phyloP scores from a whole-genome alignment of 345 rosid species.

The Heritiera fomes region DNA sequence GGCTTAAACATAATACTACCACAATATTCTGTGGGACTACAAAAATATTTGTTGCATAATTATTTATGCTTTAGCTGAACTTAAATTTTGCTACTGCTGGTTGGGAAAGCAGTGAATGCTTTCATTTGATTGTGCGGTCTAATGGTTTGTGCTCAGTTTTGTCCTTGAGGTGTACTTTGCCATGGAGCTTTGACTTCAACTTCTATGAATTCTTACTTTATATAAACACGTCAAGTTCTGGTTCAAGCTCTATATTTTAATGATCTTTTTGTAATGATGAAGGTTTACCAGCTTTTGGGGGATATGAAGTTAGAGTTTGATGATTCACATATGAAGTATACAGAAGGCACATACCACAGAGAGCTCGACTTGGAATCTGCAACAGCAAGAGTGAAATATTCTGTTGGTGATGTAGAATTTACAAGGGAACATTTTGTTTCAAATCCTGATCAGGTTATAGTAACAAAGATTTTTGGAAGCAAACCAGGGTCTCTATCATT shows the following conservation, averaged over 20 bases:
- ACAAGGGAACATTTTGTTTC: slow-evolving; percentile 80
- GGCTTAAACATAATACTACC: not conserved
- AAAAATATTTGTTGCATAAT: not conserved
- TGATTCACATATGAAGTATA: slow-evolving; percentile 65
- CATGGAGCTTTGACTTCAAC: slow-evolving; percentile 1
- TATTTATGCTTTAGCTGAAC: not conserved
- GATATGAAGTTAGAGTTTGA: slow-evolving; percentile 78
- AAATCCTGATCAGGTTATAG: slow-evolving; percentile 69
- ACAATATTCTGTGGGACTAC: not conserved
- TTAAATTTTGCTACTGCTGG: not conserved
- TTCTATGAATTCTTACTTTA: not conserved
- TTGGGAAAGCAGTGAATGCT: not conserved
- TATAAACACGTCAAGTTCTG: not conserved
- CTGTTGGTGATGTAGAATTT: slow-evolving; percentile 60
- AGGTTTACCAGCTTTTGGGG: slow-evolving; percentile 88
- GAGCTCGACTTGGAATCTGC: slow-evolving; percentile 92
- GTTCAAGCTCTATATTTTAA: slow-evolving; percentile 31
- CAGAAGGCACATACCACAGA: slow-evolving; percentile 58
- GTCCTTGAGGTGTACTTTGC: not conserved
- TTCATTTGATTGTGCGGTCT: not conserved
- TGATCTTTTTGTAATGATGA: slow-evolving; percentile 27
- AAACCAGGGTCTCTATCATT: slow-evolving; percentile 67
- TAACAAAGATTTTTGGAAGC: slow-evolving; percentile 63
- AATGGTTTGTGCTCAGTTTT: not conserved
- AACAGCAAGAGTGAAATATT: slow-evolving; percentile 65